These are phyloP conservation scores for Metarhizium robertsii DNA, from an alignment of 2,329 filamentous ascomycete genomes.

Conservation along the genomic window DNA sequence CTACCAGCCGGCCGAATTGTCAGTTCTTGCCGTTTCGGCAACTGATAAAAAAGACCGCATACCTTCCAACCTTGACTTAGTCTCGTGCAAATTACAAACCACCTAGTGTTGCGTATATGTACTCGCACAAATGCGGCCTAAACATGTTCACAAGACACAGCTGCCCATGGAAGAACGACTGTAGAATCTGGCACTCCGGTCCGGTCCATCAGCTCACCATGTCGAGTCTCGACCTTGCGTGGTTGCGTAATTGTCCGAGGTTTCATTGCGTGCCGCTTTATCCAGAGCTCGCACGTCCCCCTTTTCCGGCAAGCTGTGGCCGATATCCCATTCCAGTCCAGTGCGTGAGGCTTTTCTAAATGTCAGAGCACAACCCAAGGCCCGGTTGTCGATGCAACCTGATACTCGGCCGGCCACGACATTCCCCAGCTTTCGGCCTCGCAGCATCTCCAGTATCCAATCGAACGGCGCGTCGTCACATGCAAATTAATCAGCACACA, in stretches of 20 bases:
- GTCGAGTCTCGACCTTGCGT: too few relatives aligned
- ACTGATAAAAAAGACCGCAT: not conserved
- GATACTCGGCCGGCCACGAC: not conserved
- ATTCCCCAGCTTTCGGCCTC: not conserved
- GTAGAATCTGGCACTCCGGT: too few relatives aligned
- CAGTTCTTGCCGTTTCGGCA: not conserved
- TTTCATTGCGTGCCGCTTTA: not conserved
- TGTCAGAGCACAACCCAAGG: not conserved
- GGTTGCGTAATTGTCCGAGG: too few relatives aligned
- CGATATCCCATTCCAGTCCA: not conserved
- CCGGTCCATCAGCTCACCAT: too few relatives aligned
- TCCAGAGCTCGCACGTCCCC: not conserved
- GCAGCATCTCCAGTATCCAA: not conserved
- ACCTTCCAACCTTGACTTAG: not conserved
- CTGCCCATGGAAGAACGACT: too few relatives aligned
- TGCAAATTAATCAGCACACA: not conserved
- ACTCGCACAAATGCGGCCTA: too few relatives aligned
- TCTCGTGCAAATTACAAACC: too few relatives aligned
- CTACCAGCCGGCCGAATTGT: not conserved
- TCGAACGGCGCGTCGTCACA: not conserved
- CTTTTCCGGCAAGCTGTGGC: not conserved
- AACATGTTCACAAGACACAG: too few relatives aligned
- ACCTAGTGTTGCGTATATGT: too few relatives aligned
- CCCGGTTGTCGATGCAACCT: not conserved
- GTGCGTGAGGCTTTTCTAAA: not conserved